These are phyloP conservation scores for Eurotiales sp. DNA, from an alignment of 2,329 filamentous ascomycete species.

Conservation along the genomic window DNA sequence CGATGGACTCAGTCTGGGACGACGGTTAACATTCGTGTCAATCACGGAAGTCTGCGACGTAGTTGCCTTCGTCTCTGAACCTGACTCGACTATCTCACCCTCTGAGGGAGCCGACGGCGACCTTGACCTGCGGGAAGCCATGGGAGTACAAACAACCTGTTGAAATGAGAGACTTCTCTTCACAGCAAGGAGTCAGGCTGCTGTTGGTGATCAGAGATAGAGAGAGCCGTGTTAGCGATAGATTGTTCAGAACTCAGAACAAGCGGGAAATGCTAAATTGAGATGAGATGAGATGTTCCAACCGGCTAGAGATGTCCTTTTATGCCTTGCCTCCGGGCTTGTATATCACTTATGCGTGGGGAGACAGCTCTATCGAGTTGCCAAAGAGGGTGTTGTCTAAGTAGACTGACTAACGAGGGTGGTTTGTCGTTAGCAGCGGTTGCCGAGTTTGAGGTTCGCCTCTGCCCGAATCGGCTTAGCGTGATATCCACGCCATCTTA, in stretches of 20 bases:
- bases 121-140: conserved; percentile 48
- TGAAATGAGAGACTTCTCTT: background rate
- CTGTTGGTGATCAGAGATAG: background rate
- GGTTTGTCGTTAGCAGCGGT: too few relatives aligned
- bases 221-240: conserved; percentile 34
- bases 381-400: background rate
- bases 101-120: conserved; percentile 69
- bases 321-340: conserved; percentile 28
- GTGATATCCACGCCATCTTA: too few relatives aligned
- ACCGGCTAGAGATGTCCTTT: conserved; percentile 37
- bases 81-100: conserved; percentile 78
- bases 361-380: background rate
- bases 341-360: conserved; percentile 14
- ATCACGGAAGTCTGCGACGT: conserved; percentile 68
- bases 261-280: conserved; percentile 29
- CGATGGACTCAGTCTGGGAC: conserved; percentile 68
- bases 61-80: conserved; percentile 78
- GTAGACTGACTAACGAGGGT: too few relatives aligned
- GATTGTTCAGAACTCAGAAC: conserved; percentile 22
- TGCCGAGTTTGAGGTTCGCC: background rate
- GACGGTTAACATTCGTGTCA: conserved; percentile 86
- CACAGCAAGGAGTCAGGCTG: conserved; percentile 3
- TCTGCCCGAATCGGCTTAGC: conserved; percentile 6
- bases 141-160: conserved; percentile 24
- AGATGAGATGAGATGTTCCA: conserved; percentile 31